These are phyloP conservation scores for Phyllosticta citriasiana DNA, from an alignment of 2,329 filamentous ascomycete genomes.

Conservation along the genomic window DNA sequence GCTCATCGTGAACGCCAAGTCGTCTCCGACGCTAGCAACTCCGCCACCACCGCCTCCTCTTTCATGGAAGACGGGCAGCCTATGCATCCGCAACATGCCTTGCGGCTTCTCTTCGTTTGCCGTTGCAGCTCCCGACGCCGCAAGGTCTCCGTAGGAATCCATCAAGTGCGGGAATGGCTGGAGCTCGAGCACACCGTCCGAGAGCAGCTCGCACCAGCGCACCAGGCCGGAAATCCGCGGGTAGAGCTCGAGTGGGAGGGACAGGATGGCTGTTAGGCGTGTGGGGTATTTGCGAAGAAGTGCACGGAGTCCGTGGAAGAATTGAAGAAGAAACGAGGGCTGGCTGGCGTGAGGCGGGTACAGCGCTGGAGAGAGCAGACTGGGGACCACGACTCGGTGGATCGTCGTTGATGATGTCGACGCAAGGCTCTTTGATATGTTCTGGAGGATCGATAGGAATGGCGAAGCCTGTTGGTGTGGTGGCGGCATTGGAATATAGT, in stretches of 20 bases:
- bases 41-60: slow-evolving; percentile 69
- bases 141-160: slow-evolving; percentile 38
- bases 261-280: slow-evolving; percentile 61
- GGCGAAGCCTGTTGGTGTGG: slow-evolving; percentile 41
- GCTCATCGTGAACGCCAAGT: slow-evolving; percentile 84
- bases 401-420: slow-evolving; percentile 45
- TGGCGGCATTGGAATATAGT: slow-evolving; percentile 52
- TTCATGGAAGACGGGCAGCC: slow-evolving; percentile 76
- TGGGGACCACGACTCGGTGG: slow-evolving; percentile 78
- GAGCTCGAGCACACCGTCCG: slow-evolving; percentile 79
- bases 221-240: slow-evolving; percentile 66
- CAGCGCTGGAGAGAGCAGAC: slow-evolving; percentile 72
- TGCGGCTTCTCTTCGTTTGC: slow-evolving; percentile 67
- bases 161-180: slow-evolving; percentile 54
- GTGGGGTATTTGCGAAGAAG: slow-evolving; percentile 59
- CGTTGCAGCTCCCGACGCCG: slow-evolving; percentile 40
- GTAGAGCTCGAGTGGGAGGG: slow-evolving; percentile 70
- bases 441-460: slow-evolving; percentile 57
- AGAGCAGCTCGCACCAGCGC: slow-evolving; percentile 76
- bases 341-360: slow-evolving; percentile 61
- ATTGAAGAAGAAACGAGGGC: slow-evolving; percentile 67
- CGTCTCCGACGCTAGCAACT: slow-evolving; percentile 57
- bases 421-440: slow-evolving; percentile 45
- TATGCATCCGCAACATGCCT: slow-evolving; percentile 75
- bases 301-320: slow-evolving; percentile 67